Conservation (phyloP, 768 basidiomycete genomes). For the Trametes villosa region DNA sequence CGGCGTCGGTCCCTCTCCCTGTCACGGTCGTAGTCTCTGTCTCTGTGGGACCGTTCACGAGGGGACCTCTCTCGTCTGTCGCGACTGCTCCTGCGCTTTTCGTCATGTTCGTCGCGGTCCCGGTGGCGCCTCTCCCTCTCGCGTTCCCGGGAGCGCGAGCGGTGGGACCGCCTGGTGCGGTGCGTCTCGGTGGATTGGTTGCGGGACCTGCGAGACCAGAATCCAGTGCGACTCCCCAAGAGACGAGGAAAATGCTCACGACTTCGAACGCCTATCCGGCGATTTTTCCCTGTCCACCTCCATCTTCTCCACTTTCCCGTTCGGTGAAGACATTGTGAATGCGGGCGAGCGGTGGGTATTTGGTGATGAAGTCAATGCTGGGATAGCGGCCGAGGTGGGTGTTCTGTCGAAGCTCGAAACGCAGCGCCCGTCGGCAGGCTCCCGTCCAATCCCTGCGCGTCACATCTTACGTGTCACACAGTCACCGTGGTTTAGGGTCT, state of each 20-base stretch:
- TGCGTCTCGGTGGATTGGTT: slow-evolving; percentile 80
- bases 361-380: not conserved
- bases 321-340: slow-evolving; percentile 22
- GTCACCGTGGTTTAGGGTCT: not conserved
- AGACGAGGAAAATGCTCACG: slow-evolving; percentile 32
- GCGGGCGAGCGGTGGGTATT: not conserved
- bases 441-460: not conserved
- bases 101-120: slow-evolving; percentile 57
- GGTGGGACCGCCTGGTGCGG: slow-evolving; percentile 71
- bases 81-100: slow-evolving; percentile 63
- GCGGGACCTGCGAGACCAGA: slow-evolving; percentile 49
- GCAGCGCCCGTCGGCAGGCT: slow-evolving; percentile 2
- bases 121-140: slow-evolving; percentile 44
- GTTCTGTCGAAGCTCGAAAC: not conserved
- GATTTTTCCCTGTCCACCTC: slow-evolving; percentile 54
- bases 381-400: not conserved
- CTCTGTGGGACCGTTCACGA: slow-evolving; percentile 44
- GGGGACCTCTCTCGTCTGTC: slow-evolving; percentile 43
- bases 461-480: not conserved
- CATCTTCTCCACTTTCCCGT: slow-evolving; percentile 49
- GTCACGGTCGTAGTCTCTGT: slow-evolving; percentile 52
- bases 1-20: slow-evolving; percentile 56
- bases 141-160: slow-evolving; percentile 69
- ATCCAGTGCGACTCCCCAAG: slow-evolving; percentile 1
- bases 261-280: slow-evolving; percentile 34